Conservation (phyloP, 2,329 filamentous ascomycete species). For the Pseudocercospora macadamiae region DNA sequence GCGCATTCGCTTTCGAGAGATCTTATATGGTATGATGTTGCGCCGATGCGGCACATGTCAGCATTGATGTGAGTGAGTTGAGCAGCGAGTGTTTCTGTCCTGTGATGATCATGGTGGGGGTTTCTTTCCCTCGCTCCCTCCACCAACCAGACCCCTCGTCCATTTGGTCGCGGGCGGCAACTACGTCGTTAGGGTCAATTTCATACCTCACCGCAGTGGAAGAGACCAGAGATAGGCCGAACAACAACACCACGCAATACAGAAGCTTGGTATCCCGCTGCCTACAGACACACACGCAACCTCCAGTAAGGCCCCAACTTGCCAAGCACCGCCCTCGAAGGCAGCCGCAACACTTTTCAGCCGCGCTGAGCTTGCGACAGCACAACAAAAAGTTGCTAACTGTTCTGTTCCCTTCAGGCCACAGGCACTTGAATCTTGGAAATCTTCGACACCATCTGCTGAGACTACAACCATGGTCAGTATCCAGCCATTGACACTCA, state of each 20-base stretch:
- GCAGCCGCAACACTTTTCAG: conserved; percentile 2
- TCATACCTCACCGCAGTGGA: not conserved
- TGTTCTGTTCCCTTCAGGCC: conserved; percentile 6
- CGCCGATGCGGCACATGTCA: no score
- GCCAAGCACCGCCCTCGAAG: not conserved
- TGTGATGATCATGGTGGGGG: no score
- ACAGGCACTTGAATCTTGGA: conserved; percentile 10
- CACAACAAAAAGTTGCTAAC: conserved; percentile 16
- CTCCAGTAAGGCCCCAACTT: not conserved
- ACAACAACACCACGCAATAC: not conserved
- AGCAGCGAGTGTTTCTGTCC: no score
- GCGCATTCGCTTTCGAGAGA: no score
- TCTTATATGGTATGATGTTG: no score
- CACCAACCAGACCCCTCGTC: not conserved
- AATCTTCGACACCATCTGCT: conserved; percentile 5
- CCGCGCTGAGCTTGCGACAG: not conserved
- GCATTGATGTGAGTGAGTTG: no score
- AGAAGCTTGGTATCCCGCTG: not conserved
- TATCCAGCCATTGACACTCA: not conserved
- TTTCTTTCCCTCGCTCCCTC: not conserved
- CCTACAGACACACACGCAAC: not conserved
- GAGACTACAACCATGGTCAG: conserved; percentile 23
- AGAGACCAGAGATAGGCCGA: not conserved
- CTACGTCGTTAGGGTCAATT: conserved; percentile 1
- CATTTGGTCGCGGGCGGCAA: not conserved